Conservation (phyloP, 371 early-diverging fungal species). For the Sanchytrium tribonematis region DNA sequence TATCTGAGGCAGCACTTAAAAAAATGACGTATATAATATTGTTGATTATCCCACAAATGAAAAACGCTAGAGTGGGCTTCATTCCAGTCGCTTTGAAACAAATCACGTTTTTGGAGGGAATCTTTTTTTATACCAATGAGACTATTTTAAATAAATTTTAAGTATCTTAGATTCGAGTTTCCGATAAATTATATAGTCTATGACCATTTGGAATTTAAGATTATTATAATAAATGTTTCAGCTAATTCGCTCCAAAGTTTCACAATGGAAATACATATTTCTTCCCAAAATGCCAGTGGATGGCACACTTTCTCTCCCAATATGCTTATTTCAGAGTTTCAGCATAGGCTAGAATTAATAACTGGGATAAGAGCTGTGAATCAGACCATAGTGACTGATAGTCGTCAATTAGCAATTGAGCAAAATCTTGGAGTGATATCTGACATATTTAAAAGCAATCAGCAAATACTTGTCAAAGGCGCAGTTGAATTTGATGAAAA, state of each 20-base stretch:
- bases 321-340: background rate
- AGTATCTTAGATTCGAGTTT: too few species aligned
- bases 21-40: slow-evolving; percentile 22
- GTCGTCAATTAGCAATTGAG: background rate
- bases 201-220: too few species aligned
- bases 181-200: too few species aligned
- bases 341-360: background rate
- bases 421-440: background rate
- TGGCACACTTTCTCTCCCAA: background rate
- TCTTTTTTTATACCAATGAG: too few species aligned
- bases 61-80: background rate
- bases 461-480: background rate
- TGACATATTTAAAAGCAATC: background rate
- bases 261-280: background rate
- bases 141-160: too few species aligned
- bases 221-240: too few species aligned
- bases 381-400: background rate
- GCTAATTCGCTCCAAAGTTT: too few species aligned
- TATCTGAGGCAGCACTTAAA: slow-evolving; percentile 20
- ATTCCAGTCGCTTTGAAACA: background rate
- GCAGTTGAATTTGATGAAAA: slow-evolving; percentile 5
- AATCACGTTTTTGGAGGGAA: too few species aligned
- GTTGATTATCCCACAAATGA: slow-evolving; percentile 10
- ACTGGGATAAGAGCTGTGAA: background rate
- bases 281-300: background rate